Base-by-base conservation (phyloP, 2,329 filamentous ascomycete species). In the Scytalidium sp. region DNA sequence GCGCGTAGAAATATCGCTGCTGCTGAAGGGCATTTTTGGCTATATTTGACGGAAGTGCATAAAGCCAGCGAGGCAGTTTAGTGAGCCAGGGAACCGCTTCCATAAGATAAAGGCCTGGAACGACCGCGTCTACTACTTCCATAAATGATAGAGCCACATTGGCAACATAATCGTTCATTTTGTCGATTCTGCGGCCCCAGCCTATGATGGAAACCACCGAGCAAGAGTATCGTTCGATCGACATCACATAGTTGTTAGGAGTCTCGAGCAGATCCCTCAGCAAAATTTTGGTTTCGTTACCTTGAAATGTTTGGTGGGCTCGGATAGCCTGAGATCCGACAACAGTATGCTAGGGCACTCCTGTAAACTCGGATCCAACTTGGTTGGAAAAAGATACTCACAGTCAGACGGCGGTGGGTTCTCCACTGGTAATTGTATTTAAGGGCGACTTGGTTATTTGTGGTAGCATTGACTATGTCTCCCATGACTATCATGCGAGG, bases 401-500 rank as follows among this genome's bases (percentile, higher is more conserved):
- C n/a, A n/a, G 13, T 29, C 7, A 29, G 25, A 29, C 25, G 25
- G 25, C 25, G 25, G 13, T 29, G 25, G 13, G 7, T 8, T 29
- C 25, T 29, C 25, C 25, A 32, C 9, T 32, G 43, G 21, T 29
- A 7, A 29, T 13, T 13, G 13, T 29, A 29, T 29, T 7, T 7
- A 7, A 29, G 25, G 13, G 13, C 25, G 25, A 13, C 25, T 29
- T 29, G 25, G 25, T 29, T 13, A 29, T 29, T 8, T 8, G 8
- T 29, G 7, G 25, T 8, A 8, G 25, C 25, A 29, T 29, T 29
- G 25, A 7, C 8, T 8, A 13, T 8, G 13, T 29, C 5, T 23
- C 46, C 46, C 46, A 52, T 46, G 9, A 49, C 43, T 8, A 49
- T 43, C 25, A 29, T 29, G 17, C 43, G 43, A 15, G 50, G 50